Percentiles rank a stretch among this genome's conserved stretches.
phyloP scores from a whole-genome alignment of 148 eudicot species.

The Talinum fruticosum region DNA sequence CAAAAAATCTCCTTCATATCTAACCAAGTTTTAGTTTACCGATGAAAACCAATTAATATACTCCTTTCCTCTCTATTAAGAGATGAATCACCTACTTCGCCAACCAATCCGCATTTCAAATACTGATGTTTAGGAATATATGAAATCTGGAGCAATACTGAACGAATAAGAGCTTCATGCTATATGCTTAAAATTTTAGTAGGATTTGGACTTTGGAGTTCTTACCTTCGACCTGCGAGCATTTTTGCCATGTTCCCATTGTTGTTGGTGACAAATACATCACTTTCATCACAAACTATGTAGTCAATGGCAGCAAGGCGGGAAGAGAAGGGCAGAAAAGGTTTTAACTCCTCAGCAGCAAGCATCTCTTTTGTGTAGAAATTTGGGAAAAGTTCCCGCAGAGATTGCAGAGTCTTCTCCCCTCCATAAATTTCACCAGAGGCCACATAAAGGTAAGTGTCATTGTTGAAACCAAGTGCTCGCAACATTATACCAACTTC shows the following conservation, averaged over 20 bases:
- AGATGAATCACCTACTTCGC: too few relatives aligned
- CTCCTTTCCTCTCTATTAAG: too few relatives aligned
- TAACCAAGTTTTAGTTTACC: too few relatives aligned
- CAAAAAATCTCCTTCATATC: too few relatives aligned
- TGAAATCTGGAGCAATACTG: not conserved
- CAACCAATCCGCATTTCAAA: too few relatives aligned
- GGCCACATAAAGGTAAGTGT: slow-evolving; percentile 83
- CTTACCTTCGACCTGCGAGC: slow-evolving; percentile 92
- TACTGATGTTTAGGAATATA: not conserved
- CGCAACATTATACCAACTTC: slow-evolving; percentile 92
- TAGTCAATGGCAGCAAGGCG: slow-evolving; percentile 98
- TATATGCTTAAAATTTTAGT: not conserved
- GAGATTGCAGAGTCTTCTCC: slow-evolving; percentile 82
- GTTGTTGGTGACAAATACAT: slow-evolving; percentile 91
- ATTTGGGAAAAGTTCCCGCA: slow-evolving; percentile 82
- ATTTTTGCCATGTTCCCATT: slow-evolving; percentile 99
- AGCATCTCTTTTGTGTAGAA: slow-evolving; percentile 90
- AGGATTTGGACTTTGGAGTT: not conserved
- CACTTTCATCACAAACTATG: slow-evolving; percentile 91
- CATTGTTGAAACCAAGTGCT: slow-evolving; percentile 84
- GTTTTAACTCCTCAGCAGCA: slow-evolving; percentile 61
- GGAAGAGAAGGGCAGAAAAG: slow-evolving; percentile 78
- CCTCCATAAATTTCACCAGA: slow-evolving; percentile 98
- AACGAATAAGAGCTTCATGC: not conserved
- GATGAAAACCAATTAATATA: too few relatives aligned